A percentile compares a stretch with the other conserved stretches of the same genome.
These are phyloP conservation scores for Pyropia yezoensis DNA, from an alignment of 23 red algal species.

Conservation along the genomic window DNA sequence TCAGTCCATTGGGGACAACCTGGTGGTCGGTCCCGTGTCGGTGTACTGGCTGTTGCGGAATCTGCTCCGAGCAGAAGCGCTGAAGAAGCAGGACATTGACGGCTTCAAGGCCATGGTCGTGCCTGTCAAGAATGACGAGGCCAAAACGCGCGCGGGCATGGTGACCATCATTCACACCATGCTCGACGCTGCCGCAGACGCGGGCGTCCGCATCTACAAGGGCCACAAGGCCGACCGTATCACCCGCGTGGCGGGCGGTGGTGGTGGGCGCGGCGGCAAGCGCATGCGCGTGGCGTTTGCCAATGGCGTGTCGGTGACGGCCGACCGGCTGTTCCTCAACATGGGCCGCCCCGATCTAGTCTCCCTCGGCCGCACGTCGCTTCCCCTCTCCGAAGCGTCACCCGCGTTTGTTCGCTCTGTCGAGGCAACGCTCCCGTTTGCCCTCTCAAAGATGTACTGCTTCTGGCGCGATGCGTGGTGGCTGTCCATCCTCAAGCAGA, in stretches of 20 bases:
- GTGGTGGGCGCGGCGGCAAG: neutral
- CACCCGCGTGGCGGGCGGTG: conserved; percentile 7
- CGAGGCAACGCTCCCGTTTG: neutral
- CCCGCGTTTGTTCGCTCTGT: conserved; percentile 9
- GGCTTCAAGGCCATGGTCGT: conserved; percentile 1
- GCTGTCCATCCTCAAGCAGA: conserved; percentile 19
- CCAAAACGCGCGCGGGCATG: conserved; percentile 19
- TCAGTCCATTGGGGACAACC: too few species aligned
- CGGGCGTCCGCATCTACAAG: conserved; percentile 19
- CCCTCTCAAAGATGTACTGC: conserved; percentile 34
- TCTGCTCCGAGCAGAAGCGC: too few species aligned
- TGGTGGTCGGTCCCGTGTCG: too few species aligned
- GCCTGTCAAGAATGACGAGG: conserved; percentile 19
- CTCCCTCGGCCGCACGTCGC: conserved; percentile 20
- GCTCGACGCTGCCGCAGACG: neutral
- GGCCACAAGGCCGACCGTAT: conserved; percentile 4
- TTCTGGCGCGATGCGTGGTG: conserved; percentile 58
- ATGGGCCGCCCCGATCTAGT: conserved; percentile 35
- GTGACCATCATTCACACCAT: conserved; percentile 14
- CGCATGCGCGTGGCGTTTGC: conserved; percentile 7
- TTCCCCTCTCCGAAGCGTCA: conserved; percentile 11
- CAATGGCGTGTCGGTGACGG: conserved; percentile 6
- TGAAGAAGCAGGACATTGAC: too few species aligned
- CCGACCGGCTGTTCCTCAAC: conserved; percentile 18
- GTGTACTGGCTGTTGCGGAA: too few species aligned